These are phyloP conservation scores for Fusarium sulawesiense DNA, from an alignment of 2,329 filamentous ascomycete species.

Conservation along the genomic window DNA sequence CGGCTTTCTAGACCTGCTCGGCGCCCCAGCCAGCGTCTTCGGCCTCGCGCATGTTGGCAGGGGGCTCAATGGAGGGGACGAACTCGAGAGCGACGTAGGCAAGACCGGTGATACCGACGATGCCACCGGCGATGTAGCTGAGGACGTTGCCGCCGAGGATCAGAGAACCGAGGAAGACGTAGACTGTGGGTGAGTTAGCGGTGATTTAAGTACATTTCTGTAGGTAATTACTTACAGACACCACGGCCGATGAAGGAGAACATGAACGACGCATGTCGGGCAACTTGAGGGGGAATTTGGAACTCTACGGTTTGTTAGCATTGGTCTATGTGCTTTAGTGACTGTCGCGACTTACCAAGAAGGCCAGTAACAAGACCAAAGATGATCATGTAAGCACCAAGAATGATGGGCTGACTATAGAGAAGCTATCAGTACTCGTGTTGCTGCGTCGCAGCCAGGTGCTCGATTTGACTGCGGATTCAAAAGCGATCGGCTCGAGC, in stretches of 20 bases:
- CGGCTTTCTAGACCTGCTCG: slow-evolving; percentile 72
- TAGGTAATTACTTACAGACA: slow-evolving; percentile 75
- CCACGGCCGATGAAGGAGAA: slow-evolving; percentile 98
- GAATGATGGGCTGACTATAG: slow-evolving; percentile 66
- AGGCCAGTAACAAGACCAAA: slow-evolving; percentile 85
- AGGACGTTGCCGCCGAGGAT: slow-evolving; percentile 76
- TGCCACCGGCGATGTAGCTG: slow-evolving; percentile 79
- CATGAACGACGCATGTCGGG: slow-evolving; percentile 95
- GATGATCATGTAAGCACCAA: slow-evolving; percentile 88
- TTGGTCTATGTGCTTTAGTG: neutral
- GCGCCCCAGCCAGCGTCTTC: slow-evolving; percentile 78
- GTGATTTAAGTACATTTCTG: neutral
- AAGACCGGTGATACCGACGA: slow-evolving; percentile 82
- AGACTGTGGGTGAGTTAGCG: slow-evolving; percentile 69
- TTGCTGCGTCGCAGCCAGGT: neutral
- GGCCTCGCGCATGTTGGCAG: slow-evolving; percentile 83
- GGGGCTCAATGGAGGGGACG: slow-evolving; percentile 81
- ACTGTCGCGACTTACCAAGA: slow-evolving; percentile 60
- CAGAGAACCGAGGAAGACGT: slow-evolving; percentile 93
- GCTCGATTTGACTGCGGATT: neutral
- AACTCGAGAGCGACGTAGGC: slow-evolving; percentile 82
- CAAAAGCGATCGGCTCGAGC: neutral
- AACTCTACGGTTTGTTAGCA: slow-evolving; percentile 71
- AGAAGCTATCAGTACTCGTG: slow-evolving; percentile 29
- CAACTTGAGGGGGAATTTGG: slow-evolving; percentile 91